Percentiles rank a stretch among this genome's conserved stretches.
These are phyloP conservation scores for Hypomyces rosellus DNA, from an alignment of 2,329 filamentous ascomycete genomes.

Conservation along the genomic window DNA sequence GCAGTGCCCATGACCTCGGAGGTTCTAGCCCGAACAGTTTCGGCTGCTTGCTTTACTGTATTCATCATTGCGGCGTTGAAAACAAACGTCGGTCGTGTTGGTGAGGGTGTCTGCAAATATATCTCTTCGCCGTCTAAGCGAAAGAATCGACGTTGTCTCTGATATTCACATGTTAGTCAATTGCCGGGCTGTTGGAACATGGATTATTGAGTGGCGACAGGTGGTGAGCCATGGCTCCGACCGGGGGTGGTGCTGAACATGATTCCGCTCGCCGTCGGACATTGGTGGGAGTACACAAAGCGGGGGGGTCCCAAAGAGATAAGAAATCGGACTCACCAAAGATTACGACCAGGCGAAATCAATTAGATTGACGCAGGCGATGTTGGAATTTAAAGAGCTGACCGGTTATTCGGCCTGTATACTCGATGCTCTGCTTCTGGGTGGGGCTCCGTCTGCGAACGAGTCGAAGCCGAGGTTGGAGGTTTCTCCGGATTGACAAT, in stretches of 20 bases:
- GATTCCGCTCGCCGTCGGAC: conserved; percentile 13
- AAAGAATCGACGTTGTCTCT: background rate
- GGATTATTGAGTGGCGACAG: too few relatives aligned
- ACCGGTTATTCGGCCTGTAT: background rate
- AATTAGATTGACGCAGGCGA: background rate
- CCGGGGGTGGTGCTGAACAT: background rate
- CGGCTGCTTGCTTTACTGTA: conserved; percentile 49
- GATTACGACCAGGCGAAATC: background rate
- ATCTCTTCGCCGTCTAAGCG: background rate
- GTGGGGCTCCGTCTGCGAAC: background rate
- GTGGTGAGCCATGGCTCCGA: too few relatives aligned
- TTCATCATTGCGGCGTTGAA: conserved; percentile 30
- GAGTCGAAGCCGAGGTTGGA: background rate
- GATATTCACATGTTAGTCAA: background rate
- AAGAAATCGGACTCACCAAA: conserved; percentile 8
- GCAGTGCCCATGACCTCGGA: conserved; percentile 41
- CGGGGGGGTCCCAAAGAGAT: background rate
- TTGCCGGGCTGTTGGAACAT: background rate
- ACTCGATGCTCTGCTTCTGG: background rate
- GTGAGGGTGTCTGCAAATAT: background rate
- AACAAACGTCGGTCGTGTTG: background rate
- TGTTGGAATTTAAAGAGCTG: background rate
- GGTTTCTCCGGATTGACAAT: background rate
- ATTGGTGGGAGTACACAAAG: conserved; percentile 11
- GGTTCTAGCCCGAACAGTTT: conserved; percentile 49